phyloP scores from a whole-genome alignment of 2,329 filamentous ascomycete species.

The Claviceps fusiformis region DNA sequence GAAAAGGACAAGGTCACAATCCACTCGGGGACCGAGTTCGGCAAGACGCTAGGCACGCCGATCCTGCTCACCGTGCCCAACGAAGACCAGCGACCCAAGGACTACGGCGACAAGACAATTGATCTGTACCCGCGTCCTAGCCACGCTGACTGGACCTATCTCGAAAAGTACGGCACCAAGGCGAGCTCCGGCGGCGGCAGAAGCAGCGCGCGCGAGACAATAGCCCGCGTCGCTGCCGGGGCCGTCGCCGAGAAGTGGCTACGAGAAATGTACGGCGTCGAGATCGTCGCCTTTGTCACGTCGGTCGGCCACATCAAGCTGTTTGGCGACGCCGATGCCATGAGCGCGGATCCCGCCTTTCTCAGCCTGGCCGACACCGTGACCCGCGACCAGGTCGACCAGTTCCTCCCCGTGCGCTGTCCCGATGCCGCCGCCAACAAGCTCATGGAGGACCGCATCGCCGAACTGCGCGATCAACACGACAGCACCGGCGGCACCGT shows the following conservation, averaged over 20 bases:
- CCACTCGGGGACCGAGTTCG: conserved; percentile 83
- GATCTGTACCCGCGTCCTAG: conserved; percentile 80
- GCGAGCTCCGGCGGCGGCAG: conserved; percentile 81
- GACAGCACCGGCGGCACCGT: conserved; percentile 94
- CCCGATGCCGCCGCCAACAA: conserved; percentile 51
- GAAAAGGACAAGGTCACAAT: conserved; percentile 89
- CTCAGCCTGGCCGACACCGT: conserved; percentile 59
- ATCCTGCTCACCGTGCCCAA: conserved; percentile 81
- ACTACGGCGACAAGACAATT: conserved; percentile 85
- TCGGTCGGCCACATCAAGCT: conserved; percentile 54
- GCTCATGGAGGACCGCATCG: conserved; percentile 69
- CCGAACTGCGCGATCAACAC: conserved; percentile 59
- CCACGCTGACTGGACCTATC: conserved; percentile 93
- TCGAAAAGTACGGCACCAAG: conserved; percentile 94
- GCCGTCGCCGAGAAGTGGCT: conserved; percentile 93
- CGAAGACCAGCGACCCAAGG: conserved; percentile 82
- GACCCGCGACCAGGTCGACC: conserved; percentile 64
- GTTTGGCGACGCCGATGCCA: conserved; percentile 19
- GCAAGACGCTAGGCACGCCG: conserved; percentile 78
- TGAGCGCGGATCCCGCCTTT: conserved; percentile 70
- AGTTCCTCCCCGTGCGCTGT: conserved; percentile 75
- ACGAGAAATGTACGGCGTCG: conserved; percentile 62
- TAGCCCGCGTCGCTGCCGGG: conserved; percentile 81
- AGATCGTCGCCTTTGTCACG: conserved; percentile 83
- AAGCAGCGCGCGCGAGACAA: conserved; percentile 87